Evolutionary conservation across 129 eudicot genomes (phyloP).

Genomic region (Daucus carota): DNA sequence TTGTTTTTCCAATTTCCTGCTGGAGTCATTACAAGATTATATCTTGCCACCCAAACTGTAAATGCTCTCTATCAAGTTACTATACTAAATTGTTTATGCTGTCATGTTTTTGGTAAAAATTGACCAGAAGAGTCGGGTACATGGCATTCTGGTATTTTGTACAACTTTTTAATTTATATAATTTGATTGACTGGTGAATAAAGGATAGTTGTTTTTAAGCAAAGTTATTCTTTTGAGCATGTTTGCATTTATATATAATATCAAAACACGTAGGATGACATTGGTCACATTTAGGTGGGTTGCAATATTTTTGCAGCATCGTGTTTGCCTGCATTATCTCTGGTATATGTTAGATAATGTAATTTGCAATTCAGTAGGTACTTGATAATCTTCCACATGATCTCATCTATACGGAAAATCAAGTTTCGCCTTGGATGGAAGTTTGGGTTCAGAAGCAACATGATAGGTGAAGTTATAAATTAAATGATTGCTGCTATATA

Average conservation of each 20-base stretch:
- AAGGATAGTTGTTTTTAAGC: neutral
- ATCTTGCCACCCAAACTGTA: neutral
- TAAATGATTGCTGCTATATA: neutral
- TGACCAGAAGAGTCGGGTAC: neutral
- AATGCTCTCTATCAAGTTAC: neutral
- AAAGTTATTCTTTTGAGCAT: neutral
- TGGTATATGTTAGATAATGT: neutral
- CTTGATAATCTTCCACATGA: constrained; percentile 99
- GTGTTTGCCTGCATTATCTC: neutral
- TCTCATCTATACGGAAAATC: constrained; percentile 70
- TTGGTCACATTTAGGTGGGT: neutral
- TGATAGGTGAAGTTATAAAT: constrained; percentile 37
- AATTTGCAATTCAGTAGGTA: constrained; percentile 36
- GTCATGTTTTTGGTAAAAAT: neutral
- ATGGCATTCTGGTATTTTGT: neutral
- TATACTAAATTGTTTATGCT: neutral
- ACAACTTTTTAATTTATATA: neutral
- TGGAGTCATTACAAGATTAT: neutral
- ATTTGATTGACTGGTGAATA: neutral
- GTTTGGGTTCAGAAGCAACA: constrained; percentile 80
- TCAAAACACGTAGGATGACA: neutral
- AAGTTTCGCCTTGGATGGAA: constrained; percentile 95
- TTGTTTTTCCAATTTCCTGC: neutral
- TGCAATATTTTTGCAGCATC: neutral
- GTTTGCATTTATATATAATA: neutral